These are phyloP conservation scores for Mallotus repandus DNA, from an alignment of 441 rosid species.

Conservation along the genomic window DNA sequence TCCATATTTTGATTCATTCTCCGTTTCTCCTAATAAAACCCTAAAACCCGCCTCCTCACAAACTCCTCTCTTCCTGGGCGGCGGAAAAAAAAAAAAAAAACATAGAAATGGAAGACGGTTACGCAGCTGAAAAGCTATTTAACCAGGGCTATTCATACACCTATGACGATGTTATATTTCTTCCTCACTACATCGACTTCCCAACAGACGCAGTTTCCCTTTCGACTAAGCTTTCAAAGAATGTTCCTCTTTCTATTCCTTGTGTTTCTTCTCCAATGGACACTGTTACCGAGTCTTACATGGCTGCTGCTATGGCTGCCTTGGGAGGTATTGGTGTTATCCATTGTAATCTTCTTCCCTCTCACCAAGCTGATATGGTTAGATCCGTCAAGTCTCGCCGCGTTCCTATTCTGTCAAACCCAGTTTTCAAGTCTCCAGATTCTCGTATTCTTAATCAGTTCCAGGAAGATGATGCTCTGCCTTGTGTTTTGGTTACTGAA, in stretches of 20 bases:
- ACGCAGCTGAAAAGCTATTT: constrained; percentile 52
- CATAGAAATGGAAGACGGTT: constrained; percentile 57
- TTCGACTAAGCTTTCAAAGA: constrained; percentile 66
- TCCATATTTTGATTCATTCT: too few relatives aligned
- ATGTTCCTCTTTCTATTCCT: constrained; percentile 70
- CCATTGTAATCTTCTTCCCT: constrained; percentile 60
- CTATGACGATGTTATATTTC: constrained; percentile 84
- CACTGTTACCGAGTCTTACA: constrained; percentile 83
- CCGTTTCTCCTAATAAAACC: too few relatives aligned
- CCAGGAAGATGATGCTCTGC: constrained; percentile 26
- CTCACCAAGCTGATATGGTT: constrained; percentile 60
- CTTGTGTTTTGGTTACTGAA: constrained; percentile 47
- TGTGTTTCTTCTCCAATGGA: constrained; percentile 98
- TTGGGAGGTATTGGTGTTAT: constrained; percentile 77
- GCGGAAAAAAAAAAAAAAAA: neutral
- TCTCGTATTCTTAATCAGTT: constrained; percentile 41
- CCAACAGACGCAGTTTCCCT: constrained; percentile 71
- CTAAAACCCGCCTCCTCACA: too few relatives aligned
- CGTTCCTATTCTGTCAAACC: constrained; percentile 57
- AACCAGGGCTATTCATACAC: constrained; percentile 80
- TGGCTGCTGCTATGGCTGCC: constrained; percentile 92
- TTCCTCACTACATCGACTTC: constrained; percentile 88
- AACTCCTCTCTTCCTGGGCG: too few relatives aligned
- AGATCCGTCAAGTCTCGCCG: constrained; percentile 66
- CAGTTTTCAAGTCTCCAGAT: constrained; percentile 42